Evolutionary conservation across 305 asterid genomes (phyloP), one percentile per base, ranked within the genome.

Genomic region (Fraxinus dipetala): DNA sequence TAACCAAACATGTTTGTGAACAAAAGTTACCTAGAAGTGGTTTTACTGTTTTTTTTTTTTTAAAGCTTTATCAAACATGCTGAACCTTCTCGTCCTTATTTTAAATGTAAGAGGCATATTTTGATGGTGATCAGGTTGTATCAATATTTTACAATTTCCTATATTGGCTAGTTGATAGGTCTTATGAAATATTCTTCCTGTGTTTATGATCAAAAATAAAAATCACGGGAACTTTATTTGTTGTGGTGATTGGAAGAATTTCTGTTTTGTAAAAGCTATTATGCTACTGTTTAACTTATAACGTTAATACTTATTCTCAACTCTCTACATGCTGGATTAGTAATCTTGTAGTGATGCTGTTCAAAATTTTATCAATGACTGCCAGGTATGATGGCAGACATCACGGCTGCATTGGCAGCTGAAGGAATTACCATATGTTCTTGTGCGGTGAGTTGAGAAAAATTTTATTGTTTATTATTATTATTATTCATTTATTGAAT

Each of bases 301-400:
- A 67, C 38, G 14, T 67, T 69, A 26, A 30, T 11, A 30, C 11
- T 4, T 14, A 26, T 11, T 78, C 40, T 63, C 48, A 59, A 13
- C 63, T 28, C 63, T 28, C 51, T 30, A 48, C 56, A 22, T 6
- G 1, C 56, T 56, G 35, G 14, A 81, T 76, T 18, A 22, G 1
- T 34, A 40, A 76, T 10, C 35, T 6, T 35, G 74, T 76, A 72
- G 70, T 56, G 24, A 28, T 8, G 32, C 61, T n/a, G 75, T 34
- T 82, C 61, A 74, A 59, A 45, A 18, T 45, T 76, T 74, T 32
- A 82, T 43, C 40, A 73, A 9, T n/a, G 22, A 30, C 56, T 78
- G 22, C 78, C 88, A 95, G 99, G 98, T 80, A 93, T 95, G 94
- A 91, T 95, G 97, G 99, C 94, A 0, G 99, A 95, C 80, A 81